Base-by-base conservation (phyloP, 768 basidiomycete species). In the Suillus hirtellus region DNA sequence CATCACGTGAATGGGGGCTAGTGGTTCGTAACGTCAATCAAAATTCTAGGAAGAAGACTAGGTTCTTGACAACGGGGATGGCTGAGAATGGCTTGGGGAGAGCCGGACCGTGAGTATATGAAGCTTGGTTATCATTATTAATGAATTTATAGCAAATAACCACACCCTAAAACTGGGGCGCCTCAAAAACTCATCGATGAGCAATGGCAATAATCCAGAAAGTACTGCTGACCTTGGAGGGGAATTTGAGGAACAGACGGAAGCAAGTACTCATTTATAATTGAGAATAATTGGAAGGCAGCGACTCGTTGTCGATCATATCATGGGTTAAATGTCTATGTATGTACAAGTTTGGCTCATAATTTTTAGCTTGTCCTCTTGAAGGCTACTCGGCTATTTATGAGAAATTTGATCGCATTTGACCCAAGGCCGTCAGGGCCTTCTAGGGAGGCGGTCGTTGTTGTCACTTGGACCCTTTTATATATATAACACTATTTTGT, bases 361-460 rank as follows among this genome's bases (percentile, higher is more conserved):
- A 40, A 56, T 40, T 38, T 24, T 56, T 38, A 55, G 54, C 35
- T 37, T 21, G n/a, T 21, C 35, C 37, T 43, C 17, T 67, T 66
- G 63, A 66, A 62, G 66, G 5, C 37, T 58, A 52, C 42, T 71
- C 69, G 71, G 69, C 66, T 74, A 67, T 37, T 37, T 54, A 40
- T 54, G 50, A 61, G 59, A 66, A 65, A 70, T 64, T 64, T 63
- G 60, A 63, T 62, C 43, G 34, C 42, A 27, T 60, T 64, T 64
- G 63, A 62, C 63, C 49, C 53, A 56, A 55, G 64, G 21, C 49
- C 9, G 52, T 67, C 69, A 70, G 70, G 61, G 58, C 62, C 59
- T 49, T 21, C 27, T 49, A 35, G 37, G 44, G 44, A 49, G 37
- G 35, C 35, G 43, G 21, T 44, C 19, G 19, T 35, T 60, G 43